Evolutionary conservation across 2,329 filamentous ascomycete species (phyloP), one percentile per base, ranked within the genome.

Genomic region (Aspergillus sp.): DNA sequence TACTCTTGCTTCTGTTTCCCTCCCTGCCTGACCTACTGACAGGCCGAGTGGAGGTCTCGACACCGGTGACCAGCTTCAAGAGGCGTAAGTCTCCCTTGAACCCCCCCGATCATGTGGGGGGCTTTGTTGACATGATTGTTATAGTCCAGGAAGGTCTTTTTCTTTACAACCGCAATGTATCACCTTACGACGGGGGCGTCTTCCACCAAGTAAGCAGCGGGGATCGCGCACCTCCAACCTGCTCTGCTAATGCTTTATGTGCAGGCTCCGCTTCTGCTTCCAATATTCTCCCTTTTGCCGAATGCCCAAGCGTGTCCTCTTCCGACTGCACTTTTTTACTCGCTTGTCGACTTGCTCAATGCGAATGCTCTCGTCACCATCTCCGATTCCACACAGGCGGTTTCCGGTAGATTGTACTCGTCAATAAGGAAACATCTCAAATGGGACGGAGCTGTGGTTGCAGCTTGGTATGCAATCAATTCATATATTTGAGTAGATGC

Each of bases 31-130:
- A 92, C 72, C 82, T 96, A 61, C 82, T 99, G 61, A 95, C 91
- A 18, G 90, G 89, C 63, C 89, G 95, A 71, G 95, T 97, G 68
- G 95, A 99, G 81, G 89, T 99, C 69, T 97, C 95, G 44, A 99
- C 95, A 20, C 93, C 95, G 39, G 89, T 98, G 47, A 97, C 91
- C 67, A 96, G 93, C 83, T 99, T 97, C 84, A 98, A 98, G 81
- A 86, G 95, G 85, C 81, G 93, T 96, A 82, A 75, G 89, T 76
- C 13, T 32, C n/a, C 15, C 12, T 52, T 32, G 22, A 48, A 22
- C 3, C 17, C 8, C 8, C 30, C 18, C 22, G 3, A 17, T 38
- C 4, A 22, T 38, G 3, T 12, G 30, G 17, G 2, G 2, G 4
- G 1, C 17, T 26, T 39, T 44, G 17, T 41, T 62, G 15, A 58